Conservation (phyloP, 139 green algal species). For the Closterium sp. region DNA sequence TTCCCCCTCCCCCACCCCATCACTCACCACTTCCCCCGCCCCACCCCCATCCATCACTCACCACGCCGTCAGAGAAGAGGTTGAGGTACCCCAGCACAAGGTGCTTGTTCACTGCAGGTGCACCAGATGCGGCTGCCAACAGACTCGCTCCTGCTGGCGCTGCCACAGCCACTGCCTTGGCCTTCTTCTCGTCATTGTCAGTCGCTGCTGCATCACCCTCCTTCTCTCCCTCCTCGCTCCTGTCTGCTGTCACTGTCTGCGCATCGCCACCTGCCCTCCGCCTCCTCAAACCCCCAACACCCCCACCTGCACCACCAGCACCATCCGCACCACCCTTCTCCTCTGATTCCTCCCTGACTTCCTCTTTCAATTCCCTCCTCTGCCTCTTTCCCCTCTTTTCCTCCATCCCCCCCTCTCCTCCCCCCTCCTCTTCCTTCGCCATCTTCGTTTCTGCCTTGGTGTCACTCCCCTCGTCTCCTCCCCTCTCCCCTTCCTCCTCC, state of each 20-base stretch:
- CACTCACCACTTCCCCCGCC: too few species aligned
- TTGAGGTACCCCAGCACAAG: constrained; percentile 50
- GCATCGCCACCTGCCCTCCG: not conserved
- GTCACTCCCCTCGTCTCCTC: not conserved
- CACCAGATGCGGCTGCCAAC: not conserved
- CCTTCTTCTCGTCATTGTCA: not conserved
- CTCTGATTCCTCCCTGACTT: not conserved
- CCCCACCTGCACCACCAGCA: not conserved
- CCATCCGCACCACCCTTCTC: not conserved
- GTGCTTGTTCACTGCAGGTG: not conserved
- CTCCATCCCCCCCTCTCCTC: not conserved
- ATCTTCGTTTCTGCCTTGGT: not conserved
- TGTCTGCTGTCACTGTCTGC: not conserved
- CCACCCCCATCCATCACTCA: too few species aligned
- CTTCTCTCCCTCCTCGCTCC: constrained; percentile 22
- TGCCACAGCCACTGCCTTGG: not conserved
- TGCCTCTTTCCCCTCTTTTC: not conserved
- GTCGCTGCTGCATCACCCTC: not conserved
- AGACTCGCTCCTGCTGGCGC: not conserved
- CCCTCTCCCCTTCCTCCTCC: not conserved
- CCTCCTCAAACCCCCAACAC: too few species aligned
- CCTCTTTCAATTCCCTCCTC: constrained; percentile 15
- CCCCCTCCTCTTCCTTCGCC: constrained; percentile 14
- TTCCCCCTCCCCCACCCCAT: too few species aligned
- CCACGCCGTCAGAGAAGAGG: constrained; percentile 55